Conservation (phyloP, 2,329 filamentous ascomycete species). For the Botrytis elliptica region DNA sequence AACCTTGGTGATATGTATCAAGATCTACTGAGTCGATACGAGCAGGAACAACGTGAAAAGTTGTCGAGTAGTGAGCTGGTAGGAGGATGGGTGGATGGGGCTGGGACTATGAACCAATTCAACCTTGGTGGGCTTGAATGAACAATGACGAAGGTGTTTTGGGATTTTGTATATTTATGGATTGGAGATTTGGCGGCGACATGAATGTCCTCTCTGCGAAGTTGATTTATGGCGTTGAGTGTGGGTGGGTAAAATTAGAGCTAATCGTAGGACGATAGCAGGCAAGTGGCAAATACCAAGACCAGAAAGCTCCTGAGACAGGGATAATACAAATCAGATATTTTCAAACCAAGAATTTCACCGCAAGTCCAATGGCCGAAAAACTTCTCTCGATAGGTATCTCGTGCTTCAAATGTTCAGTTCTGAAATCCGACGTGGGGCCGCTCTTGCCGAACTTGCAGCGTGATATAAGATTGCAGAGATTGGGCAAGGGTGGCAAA, state of each 20-base stretch:
- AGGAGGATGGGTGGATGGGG: constrained; percentile 11
- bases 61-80: constrained; percentile 15
- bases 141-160: background rate
- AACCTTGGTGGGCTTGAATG: constrained; percentile 11
- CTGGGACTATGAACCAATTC: background rate
- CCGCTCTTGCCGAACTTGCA: constrained; percentile 7
- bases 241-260: constrained; percentile 7
- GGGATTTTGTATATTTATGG: background rate
- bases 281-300: background rate
- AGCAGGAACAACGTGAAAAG: constrained; percentile 16
- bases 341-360: background rate
- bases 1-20: constrained; percentile 17
- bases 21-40: constrained; percentile 16
- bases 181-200: background rate
- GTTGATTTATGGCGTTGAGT: constrained; percentile 3
- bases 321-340: background rate
- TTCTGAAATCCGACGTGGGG: background rate
- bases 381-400: background rate
- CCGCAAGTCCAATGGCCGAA: background rate
- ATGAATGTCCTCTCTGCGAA: background rate
- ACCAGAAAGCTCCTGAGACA: constrained; percentile 1
- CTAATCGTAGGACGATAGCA: constrained; percentile 14
- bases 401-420: background rate
- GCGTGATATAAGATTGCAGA: background rate
- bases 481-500: background rate